A percentile compares a stretch with the other conserved stretches of the same genome.
Conservation (phyloP, 1,284 basidiomycete species). For the Cryptococcus sp. region DNA sequence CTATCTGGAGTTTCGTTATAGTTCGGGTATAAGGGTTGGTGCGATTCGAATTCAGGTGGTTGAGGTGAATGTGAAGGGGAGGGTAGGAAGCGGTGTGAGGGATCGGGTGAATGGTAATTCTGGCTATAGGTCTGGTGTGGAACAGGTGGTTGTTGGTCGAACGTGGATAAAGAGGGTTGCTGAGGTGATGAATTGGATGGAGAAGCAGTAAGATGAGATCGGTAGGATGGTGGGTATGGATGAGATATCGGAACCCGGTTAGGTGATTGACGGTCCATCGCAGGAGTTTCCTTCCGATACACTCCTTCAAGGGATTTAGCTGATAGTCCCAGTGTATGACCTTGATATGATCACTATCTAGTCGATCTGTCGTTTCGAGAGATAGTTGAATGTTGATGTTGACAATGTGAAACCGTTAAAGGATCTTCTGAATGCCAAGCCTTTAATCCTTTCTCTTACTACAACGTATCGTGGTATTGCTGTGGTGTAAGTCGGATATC, state of each 20-base stretch:
- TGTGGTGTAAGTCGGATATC: too few relatives aligned
- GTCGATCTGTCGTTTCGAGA: too few relatives aligned
- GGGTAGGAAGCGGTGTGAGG: background rate
- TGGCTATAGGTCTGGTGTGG: background rate
- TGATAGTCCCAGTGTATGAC: too few relatives aligned
- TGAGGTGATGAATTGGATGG: background rate
- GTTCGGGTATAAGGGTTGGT: background rate
- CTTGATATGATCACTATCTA: too few relatives aligned
- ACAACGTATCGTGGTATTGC: too few relatives aligned
- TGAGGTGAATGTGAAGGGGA: background rate
- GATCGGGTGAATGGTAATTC: background rate
- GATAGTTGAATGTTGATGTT: too few relatives aligned
- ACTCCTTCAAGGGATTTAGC: too few relatives aligned
- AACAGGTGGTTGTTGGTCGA: background rate
- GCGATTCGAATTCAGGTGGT: background rate
- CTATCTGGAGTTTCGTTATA: background rate
- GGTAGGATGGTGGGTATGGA: slow-evolving; percentile 9
- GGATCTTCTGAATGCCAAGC: too few relatives aligned
- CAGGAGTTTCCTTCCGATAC: too few relatives aligned
- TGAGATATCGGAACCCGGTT: background rate
- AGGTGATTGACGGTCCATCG: background rate
- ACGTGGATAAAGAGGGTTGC: background rate
- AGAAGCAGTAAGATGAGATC: background rate
- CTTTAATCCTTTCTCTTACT: too few relatives aligned
- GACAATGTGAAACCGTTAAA: too few relatives aligned